Base-by-base conservation (phyloP, 495 filamentous ascomycete species). In the Hyaloscypha finlandica region DNA sequence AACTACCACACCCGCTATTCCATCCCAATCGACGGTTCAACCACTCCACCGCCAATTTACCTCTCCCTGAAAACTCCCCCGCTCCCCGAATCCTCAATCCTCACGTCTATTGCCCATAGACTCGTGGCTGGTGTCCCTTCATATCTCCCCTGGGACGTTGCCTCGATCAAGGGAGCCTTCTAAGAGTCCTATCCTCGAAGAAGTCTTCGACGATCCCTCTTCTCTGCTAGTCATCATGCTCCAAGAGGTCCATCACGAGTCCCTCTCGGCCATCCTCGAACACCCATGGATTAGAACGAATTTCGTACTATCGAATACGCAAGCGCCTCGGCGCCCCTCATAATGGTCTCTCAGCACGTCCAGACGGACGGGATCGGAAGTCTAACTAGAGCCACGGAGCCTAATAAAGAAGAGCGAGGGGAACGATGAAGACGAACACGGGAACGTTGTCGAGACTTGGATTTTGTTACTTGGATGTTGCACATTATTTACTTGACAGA, bases 161-260 rank as follows among this genome's bases (percentile, higher is more conserved):
- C 31, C 61, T 63, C 48, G 39, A 52, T 52, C 61, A 63, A 42
- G 67, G 67, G 54, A 66, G 62, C 20, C 16, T 61, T 61, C 69
- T 71, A 8, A 61, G 59, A 62, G 54, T 69, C 4, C 25, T 71
- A 3, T 69, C 30, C 30, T 65, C 8, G 54, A 66, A 56, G 57
- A 66, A 30, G 20, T 42, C 30, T 60, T 71, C 32, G 62, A 67
- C 31, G 45, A 71, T 14, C 33, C 39, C 16, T 56, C 67, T 52
- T 39, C 42, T 35, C 45, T 53, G 22, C 52, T 65, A 42, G 68
- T 69, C 53, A 59, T 71, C 29, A 71, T 71, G 67, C 61, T 69
- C 52, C 69, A 69, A 66, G 67, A 69, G 63, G 61, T 71, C 14
- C 14, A 58, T 37, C 33, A 25, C 67, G 5, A 37, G 33, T 37